Evolutionary conservation across 257 asterid species (phyloP).

Genomic region (Avicennia marina): DNA sequence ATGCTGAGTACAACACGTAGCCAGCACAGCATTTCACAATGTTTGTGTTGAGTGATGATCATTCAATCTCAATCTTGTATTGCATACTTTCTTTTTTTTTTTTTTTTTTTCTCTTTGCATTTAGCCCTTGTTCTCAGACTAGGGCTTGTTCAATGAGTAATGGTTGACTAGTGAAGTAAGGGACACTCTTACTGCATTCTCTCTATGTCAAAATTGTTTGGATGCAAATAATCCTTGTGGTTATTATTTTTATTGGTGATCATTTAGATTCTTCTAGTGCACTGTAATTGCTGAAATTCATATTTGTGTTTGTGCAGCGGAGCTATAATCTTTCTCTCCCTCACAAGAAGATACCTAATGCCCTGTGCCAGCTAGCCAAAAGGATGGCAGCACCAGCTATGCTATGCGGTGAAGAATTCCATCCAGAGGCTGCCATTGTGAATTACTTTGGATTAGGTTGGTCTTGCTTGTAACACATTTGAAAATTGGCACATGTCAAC

Average conservation of each 20-base stretch:
- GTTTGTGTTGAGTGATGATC: slow-evolving; percentile 7
- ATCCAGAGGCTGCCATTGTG: slow-evolving; percentile 94
- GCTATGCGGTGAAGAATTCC: slow-evolving; percentile 66
- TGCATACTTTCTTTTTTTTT: not conserved
- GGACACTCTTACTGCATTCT: not conserved
- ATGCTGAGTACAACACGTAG: not conserved
- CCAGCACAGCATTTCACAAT: not conserved
- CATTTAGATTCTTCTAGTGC: not conserved
- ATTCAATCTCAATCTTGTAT: not conserved
- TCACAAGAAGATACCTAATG: slow-evolving; percentile 80
- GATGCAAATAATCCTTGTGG: not conserved
- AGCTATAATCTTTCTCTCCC: slow-evolving; percentile 75
- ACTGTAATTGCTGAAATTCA: slow-evolving; percentile 16
- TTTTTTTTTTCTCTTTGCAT: slow-evolving; percentile 3
- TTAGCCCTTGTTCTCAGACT: not conserved
- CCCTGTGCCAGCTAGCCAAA: slow-evolving; percentile 61
- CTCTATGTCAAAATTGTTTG: not conserved
- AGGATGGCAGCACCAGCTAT: slow-evolving; percentile 79
- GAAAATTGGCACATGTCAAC: not conserved
- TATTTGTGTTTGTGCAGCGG: slow-evolving; percentile 45
- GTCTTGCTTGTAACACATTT: slow-evolving; percentile 14
- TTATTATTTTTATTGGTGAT: not conserved
- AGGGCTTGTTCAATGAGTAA: not conserved
- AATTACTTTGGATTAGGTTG: slow-evolving; percentile 90
- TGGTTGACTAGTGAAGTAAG: not conserved